Evolutionary conservation across 441 rosid species (phyloP).

Genomic region (Daphne laureola): DNA sequence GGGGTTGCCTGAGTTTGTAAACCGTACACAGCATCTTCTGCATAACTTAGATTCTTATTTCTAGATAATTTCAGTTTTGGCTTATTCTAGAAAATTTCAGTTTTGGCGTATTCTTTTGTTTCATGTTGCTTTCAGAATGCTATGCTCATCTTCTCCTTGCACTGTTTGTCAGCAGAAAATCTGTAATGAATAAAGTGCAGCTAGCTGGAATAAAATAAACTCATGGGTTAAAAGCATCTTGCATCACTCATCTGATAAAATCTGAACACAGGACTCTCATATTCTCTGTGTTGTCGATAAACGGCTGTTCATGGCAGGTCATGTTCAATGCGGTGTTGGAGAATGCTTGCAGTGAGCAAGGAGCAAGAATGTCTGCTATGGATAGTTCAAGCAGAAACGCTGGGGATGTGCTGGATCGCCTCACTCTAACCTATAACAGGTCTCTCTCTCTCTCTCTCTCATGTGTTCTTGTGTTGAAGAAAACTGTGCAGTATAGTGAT

Average conservation of each 20-base stretch:
- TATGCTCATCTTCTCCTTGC: no score
- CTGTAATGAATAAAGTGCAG: not conserved
- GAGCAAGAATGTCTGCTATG: constrained; percentile 98
- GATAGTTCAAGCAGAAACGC: constrained; percentile 98
- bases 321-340: constrained; percentile 83
- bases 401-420: constrained; percentile 95
- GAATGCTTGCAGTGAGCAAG: constrained; percentile 95
- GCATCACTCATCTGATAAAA: not conserved
- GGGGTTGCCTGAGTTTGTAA: no score
- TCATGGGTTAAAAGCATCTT: no score
- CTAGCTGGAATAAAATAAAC: not conserved
- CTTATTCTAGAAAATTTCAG: no score
- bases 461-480: not conserved
- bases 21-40: no score
- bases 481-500: not conserved
- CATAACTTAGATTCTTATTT: no score
- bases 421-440: constrained; percentile 90
- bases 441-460: constrained; percentile 20
- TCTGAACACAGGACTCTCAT: constrained; percentile 1
- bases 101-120: no score
- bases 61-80: no score
- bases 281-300: not conserved
- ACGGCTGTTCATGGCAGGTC: constrained; percentile 37
- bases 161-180: no score
- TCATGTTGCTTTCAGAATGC: no score